phyloP scores from a whole-genome alignment of 2,329 filamentous ascomycete species.

The Tolypocladium sp. region DNA sequence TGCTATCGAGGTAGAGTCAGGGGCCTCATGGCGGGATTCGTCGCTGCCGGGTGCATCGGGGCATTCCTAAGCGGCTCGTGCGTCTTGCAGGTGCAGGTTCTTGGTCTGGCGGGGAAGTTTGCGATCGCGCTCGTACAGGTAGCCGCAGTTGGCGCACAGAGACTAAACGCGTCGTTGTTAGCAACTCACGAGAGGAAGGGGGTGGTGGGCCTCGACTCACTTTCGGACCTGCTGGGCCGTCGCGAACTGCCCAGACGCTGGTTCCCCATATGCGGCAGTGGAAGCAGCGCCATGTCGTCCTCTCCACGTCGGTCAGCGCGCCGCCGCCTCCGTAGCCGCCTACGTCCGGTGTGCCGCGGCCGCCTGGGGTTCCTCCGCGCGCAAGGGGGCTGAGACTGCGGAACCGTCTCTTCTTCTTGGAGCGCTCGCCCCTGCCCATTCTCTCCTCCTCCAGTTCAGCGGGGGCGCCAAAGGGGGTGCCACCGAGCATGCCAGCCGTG shows the following conservation, averaged over 20 bases:
- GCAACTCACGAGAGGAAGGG: background rate
- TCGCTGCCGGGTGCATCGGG: background rate
- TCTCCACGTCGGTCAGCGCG: conserved; percentile 66
- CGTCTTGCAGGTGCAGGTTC: conserved; percentile 25
- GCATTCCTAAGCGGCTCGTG: conserved; percentile 14
- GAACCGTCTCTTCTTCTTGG: conserved; percentile 92
- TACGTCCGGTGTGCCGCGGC: conserved; percentile 72
- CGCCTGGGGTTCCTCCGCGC: conserved; percentile 53
- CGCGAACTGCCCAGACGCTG: conserved; percentile 88
- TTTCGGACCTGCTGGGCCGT: conserved; percentile 76
- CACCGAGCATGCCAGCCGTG: conserved; percentile 70
- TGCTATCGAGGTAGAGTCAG: background rate
- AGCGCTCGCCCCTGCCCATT: conserved; percentile 85
- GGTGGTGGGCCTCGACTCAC: conserved; percentile 40
- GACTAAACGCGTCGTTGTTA: conserved; percentile 40
- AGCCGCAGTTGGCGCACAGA: conserved; percentile 88
- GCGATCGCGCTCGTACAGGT: conserved; percentile 80
- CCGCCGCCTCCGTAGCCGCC: conserved; percentile 64
- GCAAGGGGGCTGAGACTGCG: conserved; percentile 75
- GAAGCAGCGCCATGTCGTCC: conserved; percentile 74
- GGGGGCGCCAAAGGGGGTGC: conserved; percentile 54
- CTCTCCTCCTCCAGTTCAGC: conserved; percentile 58
- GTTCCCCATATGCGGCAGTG: conserved; percentile 86
- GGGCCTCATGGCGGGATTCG: too few species aligned
- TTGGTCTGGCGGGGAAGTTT: conserved; percentile 53